Conservation (phyloP, 768 basidiomycete species). For the Panus rudis region DNA sequence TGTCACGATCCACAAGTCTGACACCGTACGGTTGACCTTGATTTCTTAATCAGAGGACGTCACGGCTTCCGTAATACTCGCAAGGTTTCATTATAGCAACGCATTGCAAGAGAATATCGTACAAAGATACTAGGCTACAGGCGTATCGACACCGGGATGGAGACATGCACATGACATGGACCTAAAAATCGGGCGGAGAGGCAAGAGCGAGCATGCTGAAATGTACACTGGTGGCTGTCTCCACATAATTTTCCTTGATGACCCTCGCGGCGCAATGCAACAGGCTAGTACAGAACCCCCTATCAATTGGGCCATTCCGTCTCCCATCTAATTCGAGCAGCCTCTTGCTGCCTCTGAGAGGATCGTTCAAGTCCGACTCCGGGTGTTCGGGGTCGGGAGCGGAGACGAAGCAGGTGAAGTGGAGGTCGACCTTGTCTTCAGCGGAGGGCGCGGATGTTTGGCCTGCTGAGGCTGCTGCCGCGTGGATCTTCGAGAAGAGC, state of each 20-base stretch:
- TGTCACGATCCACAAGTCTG: no score
- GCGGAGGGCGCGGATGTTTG: conserved; percentile 52
- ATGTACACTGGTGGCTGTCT: conserved; percentile 42
- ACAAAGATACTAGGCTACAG: no score
- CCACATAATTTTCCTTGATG: conserved; percentile 55
- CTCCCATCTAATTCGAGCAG: conserved; percentile 84
- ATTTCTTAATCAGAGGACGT: no score
- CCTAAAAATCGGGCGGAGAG: conserved; percentile 11
- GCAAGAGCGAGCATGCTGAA: conserved; percentile 66
- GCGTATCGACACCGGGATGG: no score
- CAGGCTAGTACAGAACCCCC: conserved; percentile 55
- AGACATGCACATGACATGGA: no score
- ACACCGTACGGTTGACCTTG: no score
- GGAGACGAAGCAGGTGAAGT: conserved; percentile 83
- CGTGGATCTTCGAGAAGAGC: conserved; percentile 66
- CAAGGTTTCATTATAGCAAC: no score
- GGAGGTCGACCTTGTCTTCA: conserved; percentile 64
- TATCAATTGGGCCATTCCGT: conserved; percentile 72
- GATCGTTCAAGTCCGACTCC: no score
- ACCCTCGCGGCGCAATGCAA: conserved; percentile 61
- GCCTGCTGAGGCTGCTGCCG: conserved; percentile 54
- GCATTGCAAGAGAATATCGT: no score
- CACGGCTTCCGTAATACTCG: no score
- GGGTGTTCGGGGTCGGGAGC: conserved; percentile 43
- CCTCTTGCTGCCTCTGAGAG: conserved; percentile 33